Base-by-base conservation (phyloP, 148 eudicot genomes). In the Vaccinium vitisidaea region DNA sequence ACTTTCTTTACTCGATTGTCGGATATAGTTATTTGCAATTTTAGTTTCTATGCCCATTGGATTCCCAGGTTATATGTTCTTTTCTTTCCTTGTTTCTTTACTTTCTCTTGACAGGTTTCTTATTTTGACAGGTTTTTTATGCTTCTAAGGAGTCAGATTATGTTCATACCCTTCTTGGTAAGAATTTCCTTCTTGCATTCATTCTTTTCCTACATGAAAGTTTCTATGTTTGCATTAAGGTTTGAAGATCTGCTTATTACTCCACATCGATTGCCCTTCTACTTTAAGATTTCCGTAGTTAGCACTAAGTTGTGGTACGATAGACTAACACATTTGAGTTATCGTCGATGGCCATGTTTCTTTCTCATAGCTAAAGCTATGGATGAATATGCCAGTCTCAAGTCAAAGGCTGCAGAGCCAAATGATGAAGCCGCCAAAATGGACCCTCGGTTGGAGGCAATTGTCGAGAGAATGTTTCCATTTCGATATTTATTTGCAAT, bases 141-240 rank as follows among this genome's bases (percentile, higher is more conserved):
- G 98, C 95, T 82, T 88, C 97, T n/a, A 98, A 93, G 92, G 98
- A 95, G 82, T 92, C 98, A 70, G 99, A 96, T n/a, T 96, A 96
- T 85, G 94, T 96, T 74, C 92, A 94, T 75, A 94, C 99, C 67
- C 95, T 96, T 82, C 98, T 94, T 80, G 97, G 99, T 96, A 86
- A 86, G 84, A 80, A 27, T 69, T 55, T 74, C 53, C 30, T 23
- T 18, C 63, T 75, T 48, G 30, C 5, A 32, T 49, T 19, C 11
- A 2, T 81, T 32, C 12, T 48, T 15, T 81, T 43, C 32, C 49
- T 5, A 21, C 67, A 21, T 80, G 25, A 18, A 59, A 30, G 39
- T 4, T 14, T 43, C 2, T 54, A 16, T 30, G 16, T 23, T 30
- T 3, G 13, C 46, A 55, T 83, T 12, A 16, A 56, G 39, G 63